Percentiles rank a stretch among this genome's conserved stretches.
Evolutionary conservation across 2,329 filamentous ascomycete genomes (phyloP).

Genomic region (Lecanicillium sp.): DNA sequence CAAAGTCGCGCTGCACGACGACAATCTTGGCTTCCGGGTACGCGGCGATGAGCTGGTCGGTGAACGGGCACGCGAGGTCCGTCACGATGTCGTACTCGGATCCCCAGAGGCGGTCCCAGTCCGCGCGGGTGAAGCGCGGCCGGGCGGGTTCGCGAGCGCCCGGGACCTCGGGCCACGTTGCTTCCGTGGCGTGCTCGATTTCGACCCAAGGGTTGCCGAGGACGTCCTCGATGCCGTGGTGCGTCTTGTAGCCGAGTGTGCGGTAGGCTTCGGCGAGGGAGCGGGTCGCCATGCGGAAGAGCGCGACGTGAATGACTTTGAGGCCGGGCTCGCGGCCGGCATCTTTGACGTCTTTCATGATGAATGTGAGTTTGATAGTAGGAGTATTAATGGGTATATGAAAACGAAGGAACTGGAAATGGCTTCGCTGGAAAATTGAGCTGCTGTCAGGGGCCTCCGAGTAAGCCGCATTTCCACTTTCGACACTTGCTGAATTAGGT

Average conservation of each 20-base stretch:
- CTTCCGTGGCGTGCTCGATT: slow-evolving; percentile 2
- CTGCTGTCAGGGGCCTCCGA: too few relatives aligned
- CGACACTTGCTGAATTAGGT: too few relatives aligned
- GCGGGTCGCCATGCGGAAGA: slow-evolving; percentile 13
- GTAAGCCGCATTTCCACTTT: too few relatives aligned
- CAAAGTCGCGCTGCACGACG: slow-evolving; percentile 23
- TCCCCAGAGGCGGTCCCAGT: slow-evolving; percentile 24
- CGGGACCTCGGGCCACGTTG: slow-evolving; percentile 13
- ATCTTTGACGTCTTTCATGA: too few relatives aligned
- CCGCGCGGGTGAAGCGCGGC: slow-evolving; percentile 13
- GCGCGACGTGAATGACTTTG: slow-evolving; percentile 9
- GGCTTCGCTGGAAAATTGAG: too few relatives aligned
- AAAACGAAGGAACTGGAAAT: too few relatives aligned
- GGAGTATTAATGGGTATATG: too few relatives aligned
- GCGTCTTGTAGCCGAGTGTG: slow-evolving; percentile 16
- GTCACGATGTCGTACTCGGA: slow-evolving; percentile 21
- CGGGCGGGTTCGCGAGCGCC: slow-evolving; percentile 10
- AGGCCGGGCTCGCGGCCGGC: too few relatives aligned
- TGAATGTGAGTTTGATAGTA: too few relatives aligned
- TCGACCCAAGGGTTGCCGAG: slow-evolving; percentile 1
- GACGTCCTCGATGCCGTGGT: slow-evolving; percentile 14
- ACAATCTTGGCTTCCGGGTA: slow-evolving; percentile 27
- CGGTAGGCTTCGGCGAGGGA: slow-evolving; percentile 14
- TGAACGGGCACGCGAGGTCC: slow-evolving; percentile 21
- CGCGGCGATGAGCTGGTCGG: slow-evolving; percentile 21